Evolutionary conservation across 306 rosid genomes (phyloP), one percentile per base, ranked within the genome.

Genomic region (Cicer cuneatum): DNA sequence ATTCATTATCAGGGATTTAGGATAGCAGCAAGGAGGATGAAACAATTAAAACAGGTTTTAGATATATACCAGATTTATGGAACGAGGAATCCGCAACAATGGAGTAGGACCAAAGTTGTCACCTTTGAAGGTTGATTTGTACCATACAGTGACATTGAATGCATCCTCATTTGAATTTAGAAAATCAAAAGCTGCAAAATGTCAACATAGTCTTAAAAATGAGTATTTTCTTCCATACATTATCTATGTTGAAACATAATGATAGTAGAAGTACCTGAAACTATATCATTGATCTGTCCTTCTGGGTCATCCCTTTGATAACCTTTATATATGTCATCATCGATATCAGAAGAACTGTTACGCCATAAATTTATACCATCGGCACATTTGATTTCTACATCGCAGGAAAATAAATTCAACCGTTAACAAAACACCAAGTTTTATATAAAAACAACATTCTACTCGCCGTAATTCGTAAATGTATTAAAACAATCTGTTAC

Each of bases 121-220:
- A 29, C 68, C 60, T 65, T 71, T 78, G 70, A 64, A 73, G 51
- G 87, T 67, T 64, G 89, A 73, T 74, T 89, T 87, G 93, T 86
- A 93, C 98, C 96, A 90, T 42, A 91, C 51, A 83, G 66, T 87
- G 64, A 86, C 86, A 45, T 89, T 80, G 53, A 89, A 87, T 73
- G 59, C 84, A 66, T 79, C 80, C 54, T 5, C 48, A 59, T 86
- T 81, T 24, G 98, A 86, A 86, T 89, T 86, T 19, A 82, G 90
- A 84, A 90, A 87, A 76, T 93, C 97, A 60, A 80, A 86, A 68
- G 92, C 96, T 93, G 97, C 69, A 45, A 74, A 72, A 80, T 54
- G 96, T 65, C 48, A 76, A 73, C 78, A 61, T 59, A 66, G 24
- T 16, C 12, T 29, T 49, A 16, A 79, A 77, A 62, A 38, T 83